Evolutionary conservation across 2,329 filamentous ascomycete species (phyloP).

Genomic region (Sphaceloma murrayae): DNA sequence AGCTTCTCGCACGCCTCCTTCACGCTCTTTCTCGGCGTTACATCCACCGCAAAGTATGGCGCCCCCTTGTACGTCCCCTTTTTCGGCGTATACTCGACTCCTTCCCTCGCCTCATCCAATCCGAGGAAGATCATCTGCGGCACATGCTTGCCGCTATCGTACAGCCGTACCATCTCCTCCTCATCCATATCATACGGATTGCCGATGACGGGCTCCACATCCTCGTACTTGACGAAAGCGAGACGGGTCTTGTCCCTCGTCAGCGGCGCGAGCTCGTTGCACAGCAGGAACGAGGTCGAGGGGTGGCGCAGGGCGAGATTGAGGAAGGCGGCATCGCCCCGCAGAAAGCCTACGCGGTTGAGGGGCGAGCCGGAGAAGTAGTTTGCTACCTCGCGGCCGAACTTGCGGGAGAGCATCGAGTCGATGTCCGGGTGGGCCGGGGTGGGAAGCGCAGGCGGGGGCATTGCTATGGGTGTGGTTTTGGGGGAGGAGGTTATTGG

Average conservation of each 20-base stretch:
- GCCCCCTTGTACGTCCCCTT: constrained; percentile 62
- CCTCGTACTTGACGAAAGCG: constrained; percentile 57
- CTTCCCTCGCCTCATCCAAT: constrained; percentile 56
- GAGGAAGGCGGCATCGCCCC: constrained; percentile 61
- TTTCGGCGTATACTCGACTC: constrained; percentile 46
- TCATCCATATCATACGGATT: constrained; percentile 63
- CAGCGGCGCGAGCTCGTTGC: constrained; percentile 70
- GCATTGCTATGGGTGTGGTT: constrained; percentile 19
- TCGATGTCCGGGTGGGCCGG: constrained; percentile 51
- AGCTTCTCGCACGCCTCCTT: constrained; percentile 54
- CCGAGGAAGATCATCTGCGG: constrained; percentile 79
- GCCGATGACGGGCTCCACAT: constrained; percentile 63
- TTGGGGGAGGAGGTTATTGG: background rate
- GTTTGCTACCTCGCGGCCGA: constrained; percentile 70
- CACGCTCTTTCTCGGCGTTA: constrained; percentile 57
- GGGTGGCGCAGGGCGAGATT: constrained; percentile 56
- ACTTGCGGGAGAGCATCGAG: constrained; percentile 65
- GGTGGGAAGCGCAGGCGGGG: constrained; percentile 44
- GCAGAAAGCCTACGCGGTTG: constrained; percentile 71
- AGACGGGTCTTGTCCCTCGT: constrained; percentile 49
- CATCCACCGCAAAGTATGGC: constrained; percentile 83
- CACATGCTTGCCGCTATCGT: constrained; percentile 57
- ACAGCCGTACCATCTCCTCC: constrained; percentile 60
- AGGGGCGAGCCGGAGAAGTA: constrained; percentile 71
- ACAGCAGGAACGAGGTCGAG: constrained; percentile 61